Percentiles rank a stretch among this genome's conserved stretches.
These are phyloP conservation scores for Rhodocollybia butyracea DNA, from an alignment of 768 basidiomycete species.

Conservation along the genomic window DNA sequence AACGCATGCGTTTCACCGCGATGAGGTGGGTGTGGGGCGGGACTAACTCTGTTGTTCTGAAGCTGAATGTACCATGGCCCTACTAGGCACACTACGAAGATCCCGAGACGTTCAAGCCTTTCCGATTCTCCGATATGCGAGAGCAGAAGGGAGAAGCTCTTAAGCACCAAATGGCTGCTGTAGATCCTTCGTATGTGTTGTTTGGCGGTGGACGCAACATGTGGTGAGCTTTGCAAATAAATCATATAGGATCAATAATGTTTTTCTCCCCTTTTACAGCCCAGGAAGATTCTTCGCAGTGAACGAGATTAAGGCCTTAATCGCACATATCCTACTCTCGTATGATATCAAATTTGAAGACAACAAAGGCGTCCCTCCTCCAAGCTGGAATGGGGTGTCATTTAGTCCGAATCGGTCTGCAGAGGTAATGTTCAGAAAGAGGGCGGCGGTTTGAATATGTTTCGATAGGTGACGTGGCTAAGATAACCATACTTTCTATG, in stretches of 20 bases:
- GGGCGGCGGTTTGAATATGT: too few relatives aligned
- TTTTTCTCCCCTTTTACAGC: not conserved
- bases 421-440: conserved; percentile 6
- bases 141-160: not conserved
- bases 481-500: too few relatives aligned
- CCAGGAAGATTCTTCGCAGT: conserved; percentile 13
- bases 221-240: conserved; percentile 11
- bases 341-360: conserved; percentile 16
- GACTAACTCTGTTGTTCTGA: too few relatives aligned
- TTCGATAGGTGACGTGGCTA: too few relatives aligned
- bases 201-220: conserved; percentile 17
- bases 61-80: too few relatives aligned
- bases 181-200: conserved; percentile 7
- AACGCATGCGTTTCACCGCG: conserved; percentile 9
- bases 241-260: too few relatives aligned
- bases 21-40: conserved; percentile 5
- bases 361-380: not conserved
- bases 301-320: not conserved
- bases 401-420: conserved; percentile 1
- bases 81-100: conserved; percentile 1
- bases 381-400: not conserved
- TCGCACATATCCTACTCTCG: conserved; percentile 13
- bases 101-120: not conserved
- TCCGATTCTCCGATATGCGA: conserved; percentile 9
- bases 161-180: conserved; percentile 14